Conservation (phyloP, 768 basidiomycete species). For the Mycena indigotica region DNA sequence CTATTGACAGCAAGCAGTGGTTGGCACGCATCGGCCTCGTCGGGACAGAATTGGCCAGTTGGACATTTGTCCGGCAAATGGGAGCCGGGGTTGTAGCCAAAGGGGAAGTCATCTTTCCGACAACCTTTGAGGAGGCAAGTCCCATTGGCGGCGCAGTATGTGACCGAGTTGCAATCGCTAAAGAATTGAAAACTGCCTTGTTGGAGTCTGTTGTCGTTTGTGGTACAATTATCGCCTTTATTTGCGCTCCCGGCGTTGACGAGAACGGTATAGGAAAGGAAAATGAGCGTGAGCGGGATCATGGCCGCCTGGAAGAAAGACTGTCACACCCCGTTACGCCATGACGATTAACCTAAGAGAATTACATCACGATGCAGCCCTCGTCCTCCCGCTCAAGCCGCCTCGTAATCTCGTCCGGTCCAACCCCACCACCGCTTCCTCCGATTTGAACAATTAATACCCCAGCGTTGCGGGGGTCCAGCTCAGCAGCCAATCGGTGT, state of each 20-base stretch:
- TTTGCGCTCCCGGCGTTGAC: constrained; percentile 50
- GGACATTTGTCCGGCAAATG: constrained; percentile 64
- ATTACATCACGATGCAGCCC: constrained; percentile 74
- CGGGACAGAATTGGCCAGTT: constrained; percentile 74
- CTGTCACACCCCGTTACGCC: constrained; percentile 5
- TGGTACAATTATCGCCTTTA: constrained; percentile 51
- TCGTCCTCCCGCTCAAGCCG: constrained; percentile 55
- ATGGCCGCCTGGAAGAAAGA: constrained; percentile 27
- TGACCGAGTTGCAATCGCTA: constrained; percentile 73
- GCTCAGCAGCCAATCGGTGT: constrained; percentile 66
- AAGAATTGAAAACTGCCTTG: constrained; percentile 78
- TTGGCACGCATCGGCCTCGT: constrained; percentile 76
- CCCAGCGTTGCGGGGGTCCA: constrained; percentile 82
- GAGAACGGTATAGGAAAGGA: constrained; percentile 43
- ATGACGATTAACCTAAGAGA: no score
- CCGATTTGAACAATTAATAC: constrained; percentile 78
- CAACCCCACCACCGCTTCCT: constrained; percentile 40
- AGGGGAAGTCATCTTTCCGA: constrained; percentile 75
- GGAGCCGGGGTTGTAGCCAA: constrained; percentile 55
- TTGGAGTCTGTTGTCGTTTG: constrained; percentile 66
- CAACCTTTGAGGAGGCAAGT: constrained; percentile 70
- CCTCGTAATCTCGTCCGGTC: constrained; percentile 58
- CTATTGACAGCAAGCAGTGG: constrained; percentile 59
- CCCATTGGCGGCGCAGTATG: constrained; percentile 59
- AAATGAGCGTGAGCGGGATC: constrained; percentile 55